Base-by-base conservation (phyloP, 805 yeast genomes). In the Barnettozyma siamensis region DNA sequence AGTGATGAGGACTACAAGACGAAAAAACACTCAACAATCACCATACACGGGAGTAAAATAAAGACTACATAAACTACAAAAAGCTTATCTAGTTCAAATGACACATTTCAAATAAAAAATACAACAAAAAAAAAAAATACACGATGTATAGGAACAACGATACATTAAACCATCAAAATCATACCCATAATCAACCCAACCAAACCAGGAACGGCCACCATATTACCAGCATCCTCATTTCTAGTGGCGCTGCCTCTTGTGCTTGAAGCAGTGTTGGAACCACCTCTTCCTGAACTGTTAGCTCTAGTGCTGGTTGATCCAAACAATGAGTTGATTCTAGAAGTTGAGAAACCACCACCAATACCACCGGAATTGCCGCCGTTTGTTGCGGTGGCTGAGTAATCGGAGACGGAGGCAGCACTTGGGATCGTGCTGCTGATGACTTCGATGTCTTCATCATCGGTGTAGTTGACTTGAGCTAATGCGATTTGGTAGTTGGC, bases 351-450 rank as follows among this genome's bases (percentile, higher is more conserved):
- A 5, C 13, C 7, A 26, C 29, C 29, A 26, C 12, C n/a, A 13
- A 11, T 13, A 26, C 29, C 29, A 26, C 29, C 29, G 11, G 13
- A 5, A 26, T 7, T 18, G 18, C 17, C n/a, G 18, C 18, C 18
- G 5, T 6, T 15, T 5, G 37, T 23, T 4, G 32, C 38, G 23
- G 40, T 37, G 3, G 40, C n/a, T 7, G 41, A 65, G 50, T 69
- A 76, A 3, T 55, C 62, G 3, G 72, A 56, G 1, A 79, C 84
- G 3, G 57, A 53, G 2, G 59, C 57, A 1, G 81, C 82, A 30
- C 69, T 62, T n/a, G 85, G 83, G 34, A 79, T 70, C 11, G 66
- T 46, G 2, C 55, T 43, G 5, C 62, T 45, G 31, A 80, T 70
- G 9, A 60, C 65, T 40, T 76, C 77, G 34, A 78, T 67, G 42